Evolutionary conservation across 1,284 basidiomycete genomes (phyloP).

Genomic region (Pseudozyma sp.): DNA sequence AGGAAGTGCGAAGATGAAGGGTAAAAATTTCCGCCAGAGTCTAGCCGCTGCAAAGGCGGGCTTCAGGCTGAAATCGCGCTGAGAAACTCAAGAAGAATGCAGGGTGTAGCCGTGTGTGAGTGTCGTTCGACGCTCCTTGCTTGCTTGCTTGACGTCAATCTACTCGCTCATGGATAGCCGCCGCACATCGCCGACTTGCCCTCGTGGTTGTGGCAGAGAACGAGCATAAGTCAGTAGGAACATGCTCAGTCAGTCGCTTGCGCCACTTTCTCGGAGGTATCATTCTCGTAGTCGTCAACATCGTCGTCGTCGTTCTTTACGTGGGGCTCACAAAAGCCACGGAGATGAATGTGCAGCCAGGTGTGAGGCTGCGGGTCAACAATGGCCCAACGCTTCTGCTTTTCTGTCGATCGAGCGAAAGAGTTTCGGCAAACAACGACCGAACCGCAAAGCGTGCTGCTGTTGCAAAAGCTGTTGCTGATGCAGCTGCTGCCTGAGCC

Average conservation of each 20-base stretch:
- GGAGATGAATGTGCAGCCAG: slow-evolving; percentile 12
- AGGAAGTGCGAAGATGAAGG: no score
- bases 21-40: no score
- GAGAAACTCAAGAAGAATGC: neutral
- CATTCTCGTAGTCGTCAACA: no score
- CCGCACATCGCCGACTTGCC: neutral
- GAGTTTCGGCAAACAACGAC: slow-evolving; percentile 12
- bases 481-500: neutral
- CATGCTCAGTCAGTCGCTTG: no score
- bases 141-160: slow-evolving; percentile 7
- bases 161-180: neutral
- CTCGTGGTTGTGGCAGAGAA: neutral
- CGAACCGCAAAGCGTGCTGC: neutral
- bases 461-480: neutral
- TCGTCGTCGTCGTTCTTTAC: no score
- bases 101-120: slow-evolving; percentile 1
- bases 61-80: neutral
- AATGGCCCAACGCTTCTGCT: neutral
- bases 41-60: no score
- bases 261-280: no score
- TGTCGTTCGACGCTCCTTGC: slow-evolving; percentile 22
- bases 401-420: slow-evolving; percentile 14
- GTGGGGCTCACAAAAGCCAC: slow-evolving; percentile 4
- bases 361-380: neutral
- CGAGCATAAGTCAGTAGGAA: no score